phyloP scores from a whole-genome alignment of 2,329 filamentous ascomycete species.

The Epichloe hybrida region DNA sequence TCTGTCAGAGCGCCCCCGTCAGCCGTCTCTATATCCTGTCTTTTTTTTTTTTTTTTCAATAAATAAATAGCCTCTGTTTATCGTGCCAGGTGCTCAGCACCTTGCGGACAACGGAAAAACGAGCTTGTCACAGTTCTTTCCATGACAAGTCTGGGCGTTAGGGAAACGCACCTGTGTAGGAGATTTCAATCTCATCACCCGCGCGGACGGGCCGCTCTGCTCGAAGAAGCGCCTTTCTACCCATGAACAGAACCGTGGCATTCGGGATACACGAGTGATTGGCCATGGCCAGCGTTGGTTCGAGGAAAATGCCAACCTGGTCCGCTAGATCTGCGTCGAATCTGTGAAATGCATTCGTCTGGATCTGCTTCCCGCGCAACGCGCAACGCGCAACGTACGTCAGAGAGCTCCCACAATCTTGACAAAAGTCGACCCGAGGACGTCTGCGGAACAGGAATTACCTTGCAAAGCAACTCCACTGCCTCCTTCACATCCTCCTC shows the following conservation, averaged over 20 bases:
- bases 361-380: conserved; percentile 27
- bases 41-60: too few relatives aligned
- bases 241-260: conserved; percentile 41
- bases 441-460: conserved; percentile 10
- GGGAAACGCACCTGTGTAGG: conserved; percentile 40
- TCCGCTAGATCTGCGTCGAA: conserved; percentile 35
- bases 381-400: too few relatives aligned
- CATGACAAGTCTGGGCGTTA: too few relatives aligned
- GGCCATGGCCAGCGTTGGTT: conserved; percentile 41
- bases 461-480: conserved; percentile 39
- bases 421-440: too few relatives aligned
- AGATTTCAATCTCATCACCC: conserved; percentile 46
- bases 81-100: too few relatives aligned
- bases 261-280: conserved; percentile 53
- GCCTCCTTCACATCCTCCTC: conserved; percentile 25
- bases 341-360: conserved; percentile 49
- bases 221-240: conserved; percentile 35
- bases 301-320: conserved; percentile 41
- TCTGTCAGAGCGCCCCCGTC: conserved; percentile 21
- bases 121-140: too few relatives aligned
- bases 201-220: conserved; percentile 34
- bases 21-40: too few relatives aligned
- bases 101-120: too few relatives aligned
- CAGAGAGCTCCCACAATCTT: too few relatives aligned
- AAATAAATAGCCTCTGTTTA: too few relatives aligned